Base-by-base conservation (phyloP, 306 rosid genomes). In the Dryas drummondii region DNA sequence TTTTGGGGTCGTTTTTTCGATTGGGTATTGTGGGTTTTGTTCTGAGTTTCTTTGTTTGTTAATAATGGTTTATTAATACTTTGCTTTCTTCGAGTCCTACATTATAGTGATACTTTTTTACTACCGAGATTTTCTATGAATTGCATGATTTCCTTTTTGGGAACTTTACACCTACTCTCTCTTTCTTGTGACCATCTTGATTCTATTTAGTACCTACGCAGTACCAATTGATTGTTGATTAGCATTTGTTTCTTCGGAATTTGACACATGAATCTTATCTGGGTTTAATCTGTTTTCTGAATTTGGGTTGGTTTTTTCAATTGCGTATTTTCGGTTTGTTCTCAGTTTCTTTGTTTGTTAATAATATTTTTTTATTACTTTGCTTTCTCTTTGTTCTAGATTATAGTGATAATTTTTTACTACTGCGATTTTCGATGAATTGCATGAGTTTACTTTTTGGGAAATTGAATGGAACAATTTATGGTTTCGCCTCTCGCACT, bases 251-350 rank as follows among this genome's bases (percentile, higher is more conserved):
- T 66, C 19, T 5, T 41, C 10, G 15, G 49, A 61, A 59, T 60
- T 80, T 44, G 17, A 40, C 42, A 26, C 73, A 27, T 65, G 78
- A 16, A 47, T 77, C 66, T 62, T 47, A 72, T 50, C 50, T 68
- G 56, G 78, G 56, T 56, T 73, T 40, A 13, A 1, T n/a, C n/a
- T 51, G 22, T 53, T 53, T 68, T 73, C 58, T 55, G 15, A 11
- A 13, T 8, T 70, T 63, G 56, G 54, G 72, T 19, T 55, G 11
- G 4, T 3, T 68, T 67, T 45, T 72, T 56, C 11, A 57, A 47
- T 67, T 26, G 66, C 57, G 65, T 59, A 14, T 48, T 12, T 45
- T n/a, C 22, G 57, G 4, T 46, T 53, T 45, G 51, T 56, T 26
- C 57, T 55, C 12, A 19, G 66, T 66, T 76, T 15, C 40, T 12